Conservation (phyloP, 1,139 yeast genomes). For the Kluyveromyces sp. region DNA sequence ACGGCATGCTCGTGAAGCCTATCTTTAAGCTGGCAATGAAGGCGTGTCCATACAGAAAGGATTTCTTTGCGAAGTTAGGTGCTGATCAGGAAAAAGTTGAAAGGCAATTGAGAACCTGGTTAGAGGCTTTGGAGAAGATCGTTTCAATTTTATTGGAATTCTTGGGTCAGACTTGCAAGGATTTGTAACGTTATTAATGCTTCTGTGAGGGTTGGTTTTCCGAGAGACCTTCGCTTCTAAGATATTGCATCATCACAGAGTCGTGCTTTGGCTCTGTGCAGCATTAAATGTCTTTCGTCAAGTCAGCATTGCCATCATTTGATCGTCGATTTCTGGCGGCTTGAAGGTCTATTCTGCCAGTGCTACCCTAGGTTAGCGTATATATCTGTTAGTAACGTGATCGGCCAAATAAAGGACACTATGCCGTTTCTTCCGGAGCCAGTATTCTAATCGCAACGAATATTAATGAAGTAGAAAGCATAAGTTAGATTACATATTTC, state of each 20-base stretch:
- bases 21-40: constrained; percentile 91
- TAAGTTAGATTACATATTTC: background rate
- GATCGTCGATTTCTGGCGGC: background rate
- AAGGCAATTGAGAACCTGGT: constrained; percentile 64
- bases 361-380: background rate
- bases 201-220: background rate
- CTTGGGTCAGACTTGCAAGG: constrained; percentile 32
- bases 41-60: constrained; percentile 89
- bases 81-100: constrained; percentile 57
- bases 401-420: too few relatives aligned
- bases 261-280: background rate
- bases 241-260: background rate
- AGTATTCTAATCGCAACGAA: too few relatives aligned
- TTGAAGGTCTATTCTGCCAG: too few relatives aligned
- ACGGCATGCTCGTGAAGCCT: constrained; percentile 75
- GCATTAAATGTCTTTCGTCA: too few relatives aligned
- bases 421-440: too few relatives aligned
- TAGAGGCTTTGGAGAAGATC: constrained; percentile 65
- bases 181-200: constrained; percentile 6
- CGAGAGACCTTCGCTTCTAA: background rate
- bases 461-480: background rate
- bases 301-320: too few relatives aligned
- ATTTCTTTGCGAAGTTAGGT: constrained; percentile 76
- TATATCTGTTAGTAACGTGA: background rate
- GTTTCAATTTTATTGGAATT: constrained; percentile 70